Conservation (phyloP, 768 basidiomycete species). For the Inosperma sp. region DNA sequence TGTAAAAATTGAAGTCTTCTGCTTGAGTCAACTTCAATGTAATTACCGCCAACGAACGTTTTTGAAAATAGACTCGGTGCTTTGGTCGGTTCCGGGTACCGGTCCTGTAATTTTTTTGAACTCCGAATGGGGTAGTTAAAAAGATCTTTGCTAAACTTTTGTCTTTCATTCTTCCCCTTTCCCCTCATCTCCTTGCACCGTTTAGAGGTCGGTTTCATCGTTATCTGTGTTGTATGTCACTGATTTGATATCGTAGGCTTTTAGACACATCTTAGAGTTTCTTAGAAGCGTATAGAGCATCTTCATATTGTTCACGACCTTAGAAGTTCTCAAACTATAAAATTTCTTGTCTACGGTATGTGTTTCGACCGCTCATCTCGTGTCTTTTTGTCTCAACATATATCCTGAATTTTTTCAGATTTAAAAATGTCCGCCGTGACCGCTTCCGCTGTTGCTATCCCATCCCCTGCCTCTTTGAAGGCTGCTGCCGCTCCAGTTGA, state of each 20-base stretch:
- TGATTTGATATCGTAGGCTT: conserved; percentile 26
- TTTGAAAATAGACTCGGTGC: no score
- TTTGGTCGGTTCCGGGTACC: no score
- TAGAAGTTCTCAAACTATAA: conserved; percentile 44
- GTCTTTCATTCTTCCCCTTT: conserved; percentile 22
- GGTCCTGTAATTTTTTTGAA: conserved; percentile 41
- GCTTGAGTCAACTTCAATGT: no score
- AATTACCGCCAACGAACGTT: no score
- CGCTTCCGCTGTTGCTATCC: conserved; percentile 52
- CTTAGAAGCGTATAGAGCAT: conserved; percentile 58
- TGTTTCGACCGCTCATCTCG: conserved; percentile 21
- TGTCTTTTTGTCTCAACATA: neutral
- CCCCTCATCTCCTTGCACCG: conserved; percentile 34
- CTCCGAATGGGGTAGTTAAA: conserved; percentile 35
- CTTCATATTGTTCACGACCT: conserved; percentile 56
- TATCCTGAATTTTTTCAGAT: conserved; percentile 25
- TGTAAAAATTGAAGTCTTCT: no score
- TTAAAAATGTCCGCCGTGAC: conserved; percentile 78
- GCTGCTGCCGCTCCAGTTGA: conserved; percentile 49
- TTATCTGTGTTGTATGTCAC: conserved; percentile 9
- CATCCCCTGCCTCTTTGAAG: conserved; percentile 71
- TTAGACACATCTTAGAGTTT: conserved; percentile 33
- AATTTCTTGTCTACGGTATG: conserved; percentile 40
- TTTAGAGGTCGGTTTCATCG: conserved; percentile 35
- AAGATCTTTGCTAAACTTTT: conserved; percentile 24